Evolutionary conservation across 148 eudicot genomes (phyloP).

Genomic region (Drosera capensis): DNA sequence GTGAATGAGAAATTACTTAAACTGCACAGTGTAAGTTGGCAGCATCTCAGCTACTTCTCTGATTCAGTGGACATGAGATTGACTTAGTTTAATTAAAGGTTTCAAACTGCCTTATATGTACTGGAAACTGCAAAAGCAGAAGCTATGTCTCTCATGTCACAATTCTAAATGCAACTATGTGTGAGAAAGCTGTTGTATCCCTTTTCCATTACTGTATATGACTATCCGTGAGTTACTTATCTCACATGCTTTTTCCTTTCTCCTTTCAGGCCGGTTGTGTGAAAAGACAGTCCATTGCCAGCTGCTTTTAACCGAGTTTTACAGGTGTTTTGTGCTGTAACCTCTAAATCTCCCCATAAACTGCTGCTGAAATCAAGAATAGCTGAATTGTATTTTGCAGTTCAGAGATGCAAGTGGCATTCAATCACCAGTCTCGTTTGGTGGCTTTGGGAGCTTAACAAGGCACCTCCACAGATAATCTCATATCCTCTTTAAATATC

Average conservation of each 20-base stretch:
- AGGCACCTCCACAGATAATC: slow-evolving; percentile 45
- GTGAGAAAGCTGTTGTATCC: neutral
- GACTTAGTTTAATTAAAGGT: too few relatives aligned
- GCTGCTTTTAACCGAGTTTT: slow-evolving; percentile 81
- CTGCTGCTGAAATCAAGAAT: slow-evolving; percentile 13
- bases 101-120: neutral
- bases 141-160: neutral
- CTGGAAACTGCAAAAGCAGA: too few relatives aligned
- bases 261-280: slow-evolving; percentile 10
- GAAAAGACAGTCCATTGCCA: slow-evolving; percentile 67
- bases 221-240: too few relatives aligned
- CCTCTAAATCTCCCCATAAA: slow-evolving; percentile 12
- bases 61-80: too few relatives aligned
- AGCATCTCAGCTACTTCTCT: too few relatives aligned
- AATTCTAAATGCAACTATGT: too few relatives aligned
- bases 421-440: slow-evolving; percentile 97
- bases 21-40: slow-evolving; percentile 35
- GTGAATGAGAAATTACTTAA: slow-evolving; percentile 54
- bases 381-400: slow-evolving; percentile 37
- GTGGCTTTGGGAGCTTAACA: slow-evolving; percentile 98
- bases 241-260: slow-evolving; percentile 1
- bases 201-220: too few relatives aligned
- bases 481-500: too few relatives aligned
- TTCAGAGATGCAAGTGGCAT: slow-evolving; percentile 99
- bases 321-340: slow-evolving; percentile 40